Conservation (phyloP, 2,329 filamentous ascomycete species). For the Spiromastix sp. region DNA sequence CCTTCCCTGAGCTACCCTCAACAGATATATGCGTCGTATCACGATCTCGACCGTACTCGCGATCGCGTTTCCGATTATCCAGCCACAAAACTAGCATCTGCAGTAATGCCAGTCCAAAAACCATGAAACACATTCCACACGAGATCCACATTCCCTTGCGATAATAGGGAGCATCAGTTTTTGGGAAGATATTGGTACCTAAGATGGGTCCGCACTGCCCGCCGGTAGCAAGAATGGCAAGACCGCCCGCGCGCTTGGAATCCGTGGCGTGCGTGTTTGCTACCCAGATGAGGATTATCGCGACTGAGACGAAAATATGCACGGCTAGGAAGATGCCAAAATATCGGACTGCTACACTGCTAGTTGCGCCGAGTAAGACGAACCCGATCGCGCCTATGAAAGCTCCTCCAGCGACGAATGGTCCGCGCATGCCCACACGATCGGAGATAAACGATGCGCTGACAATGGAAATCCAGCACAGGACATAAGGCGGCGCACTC, state of each 20-base stretch:
- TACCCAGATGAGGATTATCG: conserved; percentile 27
- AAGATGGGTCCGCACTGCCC: conserved; percentile 25
- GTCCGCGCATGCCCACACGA: conserved; percentile 26
- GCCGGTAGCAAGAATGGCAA: conserved; percentile 27
- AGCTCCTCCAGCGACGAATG: conserved; percentile 27
- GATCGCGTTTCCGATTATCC: conserved; percentile 16
- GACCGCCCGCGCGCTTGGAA: conserved; percentile 27
- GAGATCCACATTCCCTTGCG: conserved; percentile 28
- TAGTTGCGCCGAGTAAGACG: conserved; percentile 30
- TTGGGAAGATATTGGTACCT: conserved; percentile 25
- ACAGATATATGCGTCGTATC: neutral
- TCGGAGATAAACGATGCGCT: conserved; percentile 27
- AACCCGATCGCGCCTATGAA: conserved; percentile 29
- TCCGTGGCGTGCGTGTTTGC: conserved; percentile 29
- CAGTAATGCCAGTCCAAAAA: conserved; percentile 9
- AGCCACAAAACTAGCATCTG: conserved; percentile 14
- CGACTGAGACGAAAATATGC: conserved; percentile 28
- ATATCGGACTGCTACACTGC: conserved; percentile 23
- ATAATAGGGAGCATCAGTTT: conserved; percentile 24
- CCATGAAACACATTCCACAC: conserved; percentile 19
- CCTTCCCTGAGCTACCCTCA: conserved; percentile 1
- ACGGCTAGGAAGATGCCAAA: conserved; percentile 29
- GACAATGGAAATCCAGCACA: conserved; percentile 32
- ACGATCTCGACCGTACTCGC: neutral
- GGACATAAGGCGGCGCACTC: conserved; percentile 30